These are phyloP conservation scores for Cryptococcus wingfieldii DNA, from an alignment of 1,284 basidiomycete species.

Conservation along the genomic window DNA sequence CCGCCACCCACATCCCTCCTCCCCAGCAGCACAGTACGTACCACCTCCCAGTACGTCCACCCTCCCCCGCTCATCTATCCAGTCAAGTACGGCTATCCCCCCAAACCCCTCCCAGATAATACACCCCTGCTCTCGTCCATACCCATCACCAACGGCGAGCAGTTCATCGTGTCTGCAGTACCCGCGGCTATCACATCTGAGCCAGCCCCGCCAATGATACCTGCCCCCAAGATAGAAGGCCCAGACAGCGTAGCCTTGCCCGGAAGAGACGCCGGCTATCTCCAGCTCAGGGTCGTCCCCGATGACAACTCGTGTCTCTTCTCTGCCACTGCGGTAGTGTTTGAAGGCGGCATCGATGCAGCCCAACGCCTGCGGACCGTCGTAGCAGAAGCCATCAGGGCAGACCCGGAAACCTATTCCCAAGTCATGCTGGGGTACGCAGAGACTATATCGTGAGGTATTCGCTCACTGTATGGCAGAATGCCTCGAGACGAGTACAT, in stretches of 20 bases:
- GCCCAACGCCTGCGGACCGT: conserved; percentile 55
- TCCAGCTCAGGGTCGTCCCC: conserved; percentile 65
- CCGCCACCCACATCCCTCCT: conserved; percentile 64
- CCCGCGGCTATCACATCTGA: conserved; percentile 12
- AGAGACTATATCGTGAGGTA: background rate
- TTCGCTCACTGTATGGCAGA: conserved; percentile 46
- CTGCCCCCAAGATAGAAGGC: conserved; percentile 16
- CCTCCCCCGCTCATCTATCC: background rate
- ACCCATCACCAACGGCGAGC: conserved; percentile 70
- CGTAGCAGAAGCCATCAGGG: conserved; percentile 71
- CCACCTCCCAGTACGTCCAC: background rate
- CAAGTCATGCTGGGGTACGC: conserved; percentile 78
- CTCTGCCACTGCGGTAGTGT: conserved; percentile 74
- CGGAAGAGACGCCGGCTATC: conserved; percentile 51
- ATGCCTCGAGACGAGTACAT: conserved; percentile 72
- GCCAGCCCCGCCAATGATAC: conserved; percentile 7
- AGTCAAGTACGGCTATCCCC: conserved; percentile 86
- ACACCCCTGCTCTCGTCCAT: conserved; percentile 68
- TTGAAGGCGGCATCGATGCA: conserved; percentile 70
- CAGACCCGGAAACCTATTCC: conserved; percentile 65
- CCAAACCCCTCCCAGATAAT: conserved; percentile 64
- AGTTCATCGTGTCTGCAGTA: conserved; percentile 67
- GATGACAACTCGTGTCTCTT: conserved; percentile 94
- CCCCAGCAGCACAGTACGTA: conserved; percentile 71
- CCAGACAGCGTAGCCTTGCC: conserved; percentile 33